Percentiles rank a stretch among this genome's conserved stretches.
Evolutionary conservation across 2,329 filamentous ascomycete genomes (phyloP).

Genomic region (Trichophyton equinum): DNA sequence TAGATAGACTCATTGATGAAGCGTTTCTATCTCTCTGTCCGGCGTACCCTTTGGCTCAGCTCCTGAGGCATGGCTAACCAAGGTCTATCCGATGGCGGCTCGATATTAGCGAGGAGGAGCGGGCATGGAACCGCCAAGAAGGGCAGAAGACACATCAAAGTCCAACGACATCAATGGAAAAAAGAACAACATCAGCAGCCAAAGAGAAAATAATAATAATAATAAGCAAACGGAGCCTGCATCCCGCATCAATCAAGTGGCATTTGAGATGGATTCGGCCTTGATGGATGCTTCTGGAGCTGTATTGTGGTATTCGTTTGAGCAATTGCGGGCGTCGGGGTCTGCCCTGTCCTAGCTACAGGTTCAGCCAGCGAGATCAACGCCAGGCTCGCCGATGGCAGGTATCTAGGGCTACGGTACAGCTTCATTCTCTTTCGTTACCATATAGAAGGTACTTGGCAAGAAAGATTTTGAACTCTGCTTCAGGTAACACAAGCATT

Average conservation of each 20-base stretch:
- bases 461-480: not conserved
- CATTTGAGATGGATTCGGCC: not conserved
- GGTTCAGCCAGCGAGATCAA: not conserved
- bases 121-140: not conserved
- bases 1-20: not conserved
- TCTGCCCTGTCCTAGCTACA: not conserved
- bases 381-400: not conserved
- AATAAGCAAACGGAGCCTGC: not conserved
- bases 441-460: not conserved
- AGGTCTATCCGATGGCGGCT: not conserved
- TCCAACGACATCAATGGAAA: not conserved
- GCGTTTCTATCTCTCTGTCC: not conserved
- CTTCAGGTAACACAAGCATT: not conserved
- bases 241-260: not conserved
- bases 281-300: not conserved
- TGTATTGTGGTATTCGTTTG: not conserved
- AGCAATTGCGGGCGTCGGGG: not conserved
- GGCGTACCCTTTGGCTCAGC: not conserved
- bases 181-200: not conserved
- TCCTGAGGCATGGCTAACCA: not conserved
- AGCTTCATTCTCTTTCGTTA: not conserved
- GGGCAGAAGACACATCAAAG: not conserved
- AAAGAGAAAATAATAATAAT: not conserved
- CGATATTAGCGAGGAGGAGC: not conserved
- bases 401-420: not conserved